Base-by-base conservation (phyloP, 768 basidiomycete genomes). In the Saitozyma podzolica region DNA sequence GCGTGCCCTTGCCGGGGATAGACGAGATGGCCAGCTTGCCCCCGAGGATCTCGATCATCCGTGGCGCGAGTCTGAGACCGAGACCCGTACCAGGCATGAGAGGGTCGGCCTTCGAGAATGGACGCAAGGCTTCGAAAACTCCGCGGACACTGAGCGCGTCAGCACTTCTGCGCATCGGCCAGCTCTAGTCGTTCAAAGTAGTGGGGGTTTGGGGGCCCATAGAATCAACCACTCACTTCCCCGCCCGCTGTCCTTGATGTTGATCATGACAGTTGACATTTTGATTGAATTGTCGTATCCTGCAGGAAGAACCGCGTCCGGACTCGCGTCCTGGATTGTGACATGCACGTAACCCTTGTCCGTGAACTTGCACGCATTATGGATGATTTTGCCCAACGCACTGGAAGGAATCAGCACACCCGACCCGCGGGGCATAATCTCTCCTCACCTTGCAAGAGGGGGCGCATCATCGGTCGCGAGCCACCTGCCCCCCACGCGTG, bases 11-110 rank as follows among this genome's bases (percentile, higher is more conserved):
- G 20, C 65, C 64, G 2, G 63, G 56, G 3, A 66, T 63, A 0
- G 75, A 73, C 5, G 68, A 61, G 45, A 78, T 74, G 7, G 73
- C 71, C 5, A 78, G 47, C 47, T 68, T 73, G 4, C 77, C 77
- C 14, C 75, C 77, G 10, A 78, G 70, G 3, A 78, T 58, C 40
- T 78, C 73, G 17, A 78, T 69, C 71, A 75, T 75, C 5, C 77
- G 57, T 39, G 73, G 71, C 13, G 75, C 73, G 4, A 78, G 62
- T 48, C 68, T 65, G 2, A 78, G 58, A 45, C 74, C 74, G 8
- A 78, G 64, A n/a, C 77, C 77, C 11, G 73, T 68, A 13, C 75
- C 77, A 13, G 75, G 62, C 51, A 54, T 73, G 54, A 73, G 68
- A 11, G 69, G 65, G 56, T 78, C 72, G n/a, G 69, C 71, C 45